Evolutionary conservation across 495 filamentous ascomycete genomes (phyloP).

Genomic region (Trichoderma asperelloides): DNA sequence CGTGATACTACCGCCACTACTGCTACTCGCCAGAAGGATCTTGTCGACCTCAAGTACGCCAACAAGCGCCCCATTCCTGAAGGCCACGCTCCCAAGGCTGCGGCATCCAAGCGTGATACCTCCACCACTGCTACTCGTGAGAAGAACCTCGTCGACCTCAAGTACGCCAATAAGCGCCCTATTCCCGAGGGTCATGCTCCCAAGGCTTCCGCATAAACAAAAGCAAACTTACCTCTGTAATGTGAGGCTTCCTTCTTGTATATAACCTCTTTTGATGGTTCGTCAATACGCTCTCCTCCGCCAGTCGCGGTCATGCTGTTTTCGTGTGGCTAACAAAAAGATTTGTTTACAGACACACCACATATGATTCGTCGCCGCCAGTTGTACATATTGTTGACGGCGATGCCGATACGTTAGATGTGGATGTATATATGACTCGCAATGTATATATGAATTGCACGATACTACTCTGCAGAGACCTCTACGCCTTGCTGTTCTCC

Average conservation of each 20-base stretch:
- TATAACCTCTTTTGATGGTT: neutral
- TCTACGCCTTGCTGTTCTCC: neutral
- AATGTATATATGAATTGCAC: slow-evolving; percentile 6
- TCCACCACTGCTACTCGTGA: neutral
- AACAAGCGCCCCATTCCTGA: neutral
- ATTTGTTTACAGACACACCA: neutral
- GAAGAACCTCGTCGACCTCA: neutral
- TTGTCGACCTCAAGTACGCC: neutral
- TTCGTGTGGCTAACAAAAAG: neutral
- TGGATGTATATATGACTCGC: slow-evolving; percentile 6
- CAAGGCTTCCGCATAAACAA: neutral
- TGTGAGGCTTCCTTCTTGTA: slow-evolving; percentile 5
- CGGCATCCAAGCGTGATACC: too few species aligned
- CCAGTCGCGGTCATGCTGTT: neutral
- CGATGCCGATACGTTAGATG: neutral
- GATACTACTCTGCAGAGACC: neutral
- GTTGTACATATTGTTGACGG: slow-evolving; percentile 3
- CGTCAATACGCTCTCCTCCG: neutral
- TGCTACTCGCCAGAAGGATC: neutral
- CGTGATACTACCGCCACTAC: neutral
- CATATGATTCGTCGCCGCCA: neutral
- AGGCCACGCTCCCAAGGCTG: neutral
- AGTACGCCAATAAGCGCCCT: neutral
- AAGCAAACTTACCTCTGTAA: neutral
- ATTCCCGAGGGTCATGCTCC: neutral